Evolutionary conservation across 1,284 basidiomycete species (phyloP).

Genomic region (Microbotryomycetes sp.): DNA sequence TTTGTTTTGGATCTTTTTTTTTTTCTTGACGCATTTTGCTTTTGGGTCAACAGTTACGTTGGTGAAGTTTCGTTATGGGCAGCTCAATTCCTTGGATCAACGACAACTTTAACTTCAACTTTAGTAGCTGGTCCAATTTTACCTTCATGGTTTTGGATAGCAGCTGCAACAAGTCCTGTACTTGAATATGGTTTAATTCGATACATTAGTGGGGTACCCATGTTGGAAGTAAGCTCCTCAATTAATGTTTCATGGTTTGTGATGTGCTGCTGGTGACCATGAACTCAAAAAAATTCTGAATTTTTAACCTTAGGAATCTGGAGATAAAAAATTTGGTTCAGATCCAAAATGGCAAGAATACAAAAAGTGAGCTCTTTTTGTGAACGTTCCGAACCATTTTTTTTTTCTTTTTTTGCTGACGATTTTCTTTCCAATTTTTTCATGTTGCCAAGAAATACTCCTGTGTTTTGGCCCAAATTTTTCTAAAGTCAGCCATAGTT

Average conservation of each 20-base stretch:
- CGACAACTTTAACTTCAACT: constrained; percentile 47
- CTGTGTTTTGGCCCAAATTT: too few species aligned
- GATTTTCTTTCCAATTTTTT: too few species aligned
- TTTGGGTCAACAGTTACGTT: constrained; percentile 53
- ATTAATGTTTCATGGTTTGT: not conserved
- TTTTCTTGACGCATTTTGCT: not conserved
- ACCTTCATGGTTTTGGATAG: constrained; percentile 47
- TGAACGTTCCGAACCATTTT: too few species aligned
- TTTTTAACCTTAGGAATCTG: constrained; percentile 40
- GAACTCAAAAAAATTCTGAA: too few species aligned
- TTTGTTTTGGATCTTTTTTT: not conserved
- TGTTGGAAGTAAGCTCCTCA: constrained; percentile 50
- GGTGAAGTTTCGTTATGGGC: constrained; percentile 69
- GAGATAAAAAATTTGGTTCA: constrained; percentile 59
- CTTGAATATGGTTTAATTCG: constrained; percentile 53
- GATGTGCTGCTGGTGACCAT: not conserved
- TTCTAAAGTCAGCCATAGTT: too few species aligned
- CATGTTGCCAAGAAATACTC: too few species aligned
- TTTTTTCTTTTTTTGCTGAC: too few species aligned
- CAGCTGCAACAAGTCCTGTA: constrained; percentile 57
- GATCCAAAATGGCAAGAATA: constrained; percentile 63
- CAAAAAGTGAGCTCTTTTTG: constrained; percentile 49
- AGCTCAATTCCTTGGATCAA: constrained; percentile 60
- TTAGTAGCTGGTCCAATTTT: constrained; percentile 19
- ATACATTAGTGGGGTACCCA: constrained; percentile 61